A percentile compares a stretch with the other conserved stretches of the same genome.
Conservation (phyloP, 169 alveolate species). For the Plasmodium chabaudi region DNA sequence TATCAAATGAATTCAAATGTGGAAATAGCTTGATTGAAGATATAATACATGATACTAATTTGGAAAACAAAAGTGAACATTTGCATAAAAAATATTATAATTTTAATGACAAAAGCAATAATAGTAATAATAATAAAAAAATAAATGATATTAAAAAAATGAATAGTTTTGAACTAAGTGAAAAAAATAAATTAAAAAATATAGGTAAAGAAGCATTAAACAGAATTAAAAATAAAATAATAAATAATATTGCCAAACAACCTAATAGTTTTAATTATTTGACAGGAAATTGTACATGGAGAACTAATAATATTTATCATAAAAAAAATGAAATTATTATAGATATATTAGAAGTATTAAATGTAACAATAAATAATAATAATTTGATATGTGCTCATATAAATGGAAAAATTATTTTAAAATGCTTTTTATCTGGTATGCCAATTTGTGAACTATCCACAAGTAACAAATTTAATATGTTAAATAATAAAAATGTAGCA, state of each 20-base stretch:
- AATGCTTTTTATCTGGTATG: constrained; percentile 60
- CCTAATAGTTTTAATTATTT: constrained; percentile 36
- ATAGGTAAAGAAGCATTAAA: constrained; percentile 71
- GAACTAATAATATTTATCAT: constrained; percentile 51
- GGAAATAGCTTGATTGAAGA: constrained; percentile 61
- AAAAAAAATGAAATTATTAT: constrained; percentile 63
- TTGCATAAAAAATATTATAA: constrained; percentile 28
- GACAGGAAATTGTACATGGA: constrained; percentile 69
- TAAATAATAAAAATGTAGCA: neutral
- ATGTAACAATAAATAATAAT: constrained; percentile 70
- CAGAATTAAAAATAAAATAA: constrained; percentile 62
- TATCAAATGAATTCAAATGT: constrained; percentile 40
- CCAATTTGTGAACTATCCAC: constrained; percentile 58
- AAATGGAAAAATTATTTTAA: constrained; percentile 52
- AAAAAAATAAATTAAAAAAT: constrained; percentile 59
- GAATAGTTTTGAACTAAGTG: constrained; percentile 40
- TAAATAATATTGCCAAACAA: constrained; percentile 43
- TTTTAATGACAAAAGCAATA: constrained; percentile 9
- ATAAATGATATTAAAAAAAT: constrained; percentile 13
- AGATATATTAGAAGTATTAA: constrained; percentile 41
- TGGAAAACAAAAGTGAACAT: constrained; percentile 18
- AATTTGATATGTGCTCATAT: constrained; percentile 62
- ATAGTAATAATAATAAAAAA: constrained; percentile 1
- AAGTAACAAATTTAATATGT: constrained; percentile 33
- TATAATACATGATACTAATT: constrained; percentile 53